Evolutionary conservation across 164 flowering plant genomes (phyloP).

Genomic region (Macadamia integrifolia): DNA sequence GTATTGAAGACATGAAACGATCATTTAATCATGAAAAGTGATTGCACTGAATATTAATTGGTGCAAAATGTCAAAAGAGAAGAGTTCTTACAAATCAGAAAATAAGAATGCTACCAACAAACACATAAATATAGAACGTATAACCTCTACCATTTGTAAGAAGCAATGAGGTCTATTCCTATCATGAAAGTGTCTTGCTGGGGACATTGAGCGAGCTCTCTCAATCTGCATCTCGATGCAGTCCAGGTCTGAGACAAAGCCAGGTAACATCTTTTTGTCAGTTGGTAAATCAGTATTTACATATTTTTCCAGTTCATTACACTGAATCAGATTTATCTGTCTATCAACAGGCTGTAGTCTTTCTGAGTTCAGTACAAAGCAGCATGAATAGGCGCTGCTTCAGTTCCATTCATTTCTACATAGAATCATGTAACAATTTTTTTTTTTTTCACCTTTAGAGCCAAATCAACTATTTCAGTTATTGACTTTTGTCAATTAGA

Average conservation of each 20-base stretch:
- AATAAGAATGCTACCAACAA: neutral
- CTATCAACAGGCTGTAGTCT: neutral
- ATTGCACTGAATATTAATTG: too few relatives aligned
- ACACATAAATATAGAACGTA: neutral
- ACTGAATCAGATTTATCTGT: neutral
- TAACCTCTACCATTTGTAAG: constrained; percentile 64
- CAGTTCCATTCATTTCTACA: too few relatives aligned
- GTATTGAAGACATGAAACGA: too few relatives aligned
- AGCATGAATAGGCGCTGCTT: too few relatives aligned
- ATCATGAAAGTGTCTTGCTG: constrained; percentile 38
- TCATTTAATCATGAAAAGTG: too few relatives aligned
- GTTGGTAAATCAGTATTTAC: neutral
- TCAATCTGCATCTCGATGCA: constrained; percentile 41
- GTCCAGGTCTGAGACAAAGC: constrained; percentile 47
- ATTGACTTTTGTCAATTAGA: too few relatives aligned
- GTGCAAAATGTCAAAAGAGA: too few relatives aligned
- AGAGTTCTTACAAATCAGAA: neutral
- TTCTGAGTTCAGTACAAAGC: neutral
- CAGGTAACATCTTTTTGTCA: neutral
- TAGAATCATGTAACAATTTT: too few relatives aligned
- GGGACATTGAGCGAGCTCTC: constrained; percentile 57
- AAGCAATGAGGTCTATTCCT: constrained; percentile 61
- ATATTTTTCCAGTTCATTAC: neutral
- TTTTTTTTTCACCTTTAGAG: too few relatives aligned
- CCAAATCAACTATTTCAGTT: too few relatives aligned